A percentile compares a stretch with the other conserved stretches of the same genome.
phyloP scores from a whole-genome alignment of 2,329 filamentous ascomycete species.

The Hymenoscyphus linearis region DNA sequence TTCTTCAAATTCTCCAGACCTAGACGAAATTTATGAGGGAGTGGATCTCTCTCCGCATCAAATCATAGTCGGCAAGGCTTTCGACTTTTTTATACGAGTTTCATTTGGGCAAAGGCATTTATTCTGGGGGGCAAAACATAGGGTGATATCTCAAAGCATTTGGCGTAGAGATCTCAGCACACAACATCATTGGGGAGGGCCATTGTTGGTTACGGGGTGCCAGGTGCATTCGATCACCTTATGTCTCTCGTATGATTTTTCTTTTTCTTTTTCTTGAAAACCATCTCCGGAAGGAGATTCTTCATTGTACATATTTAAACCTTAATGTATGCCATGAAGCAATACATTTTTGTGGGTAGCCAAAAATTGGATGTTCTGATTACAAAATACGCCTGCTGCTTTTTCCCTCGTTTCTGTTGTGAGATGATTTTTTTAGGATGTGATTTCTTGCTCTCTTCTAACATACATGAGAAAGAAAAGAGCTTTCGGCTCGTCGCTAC shows the following conservation, averaged over 20 bases:
- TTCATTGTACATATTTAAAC: slow-evolving; percentile 27
- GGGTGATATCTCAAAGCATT: neutral
- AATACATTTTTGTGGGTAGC: neutral
- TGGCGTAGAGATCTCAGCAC: neutral
- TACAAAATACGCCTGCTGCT: neutral
- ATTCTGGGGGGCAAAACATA: slow-evolving; percentile 4
- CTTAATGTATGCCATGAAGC: slow-evolving; percentile 17
- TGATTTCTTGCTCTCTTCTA: neutral
- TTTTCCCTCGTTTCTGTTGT: neutral
- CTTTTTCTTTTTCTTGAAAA: neutral
- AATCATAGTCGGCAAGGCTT: slow-evolving; percentile 20
- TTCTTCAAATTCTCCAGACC: neutral
- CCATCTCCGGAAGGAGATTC: neutral
- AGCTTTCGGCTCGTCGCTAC: too few species aligned
- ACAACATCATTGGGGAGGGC: neutral
- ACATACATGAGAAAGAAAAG: neutral
- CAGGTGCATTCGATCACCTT: neutral
- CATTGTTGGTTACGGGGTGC: neutral
- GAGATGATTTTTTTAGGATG: neutral
- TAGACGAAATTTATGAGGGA: slow-evolving; percentile 22
- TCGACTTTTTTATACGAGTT: slow-evolving; percentile 23
- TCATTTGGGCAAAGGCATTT: slow-evolving; percentile 19
- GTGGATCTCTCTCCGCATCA: slow-evolving; percentile 28
- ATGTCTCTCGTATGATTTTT: too few species aligned
- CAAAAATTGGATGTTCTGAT: neutral